Conservation (phyloP, 495 filamentous ascomycete genomes). For the Lineolata rhizophorae region DNA sequence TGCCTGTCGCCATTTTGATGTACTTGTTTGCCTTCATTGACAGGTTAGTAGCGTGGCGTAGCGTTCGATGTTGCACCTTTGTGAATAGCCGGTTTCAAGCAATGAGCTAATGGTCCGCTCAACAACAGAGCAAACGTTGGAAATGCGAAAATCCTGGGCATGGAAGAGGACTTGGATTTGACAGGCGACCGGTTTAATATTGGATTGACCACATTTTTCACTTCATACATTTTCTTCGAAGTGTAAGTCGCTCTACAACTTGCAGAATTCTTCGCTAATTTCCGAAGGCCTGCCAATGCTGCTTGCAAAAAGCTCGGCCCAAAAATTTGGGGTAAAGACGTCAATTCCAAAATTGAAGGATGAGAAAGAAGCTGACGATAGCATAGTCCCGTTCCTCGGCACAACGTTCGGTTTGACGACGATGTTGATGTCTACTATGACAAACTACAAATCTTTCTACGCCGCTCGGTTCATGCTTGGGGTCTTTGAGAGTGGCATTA, state of each 20-base stretch:
- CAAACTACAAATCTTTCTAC: too few species aligned
- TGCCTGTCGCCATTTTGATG: slow-evolving; percentile 25
- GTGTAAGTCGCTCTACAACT: too few species aligned
- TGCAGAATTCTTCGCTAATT: too few species aligned
- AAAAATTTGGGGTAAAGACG: too few species aligned
- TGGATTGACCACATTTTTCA: slow-evolving; percentile 14
- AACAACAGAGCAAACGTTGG: slow-evolving; percentile 6
- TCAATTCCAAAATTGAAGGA: too few species aligned
- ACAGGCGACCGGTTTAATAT: slow-evolving; percentile 13
- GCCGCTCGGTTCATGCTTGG: slow-evolving; percentile 30
- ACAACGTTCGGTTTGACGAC: too few species aligned
- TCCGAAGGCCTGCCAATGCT: slow-evolving; percentile 18
- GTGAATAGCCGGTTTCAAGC: not conserved
- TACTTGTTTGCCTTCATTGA: slow-evolving; percentile 34
- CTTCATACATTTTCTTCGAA: slow-evolving; percentile 18
- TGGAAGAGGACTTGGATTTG: slow-evolving; percentile 19
- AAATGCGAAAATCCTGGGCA: slow-evolving; percentile 30
- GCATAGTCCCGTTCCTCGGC: too few species aligned
- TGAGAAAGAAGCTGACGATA: too few species aligned
- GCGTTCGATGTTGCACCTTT: not conserved
- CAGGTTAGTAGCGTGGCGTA: slow-evolving; percentile 16
- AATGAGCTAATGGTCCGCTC: too few species aligned
- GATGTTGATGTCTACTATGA: too few species aligned
- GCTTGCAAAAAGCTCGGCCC: slow-evolving; percentile 27
- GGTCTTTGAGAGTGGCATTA: slow-evolving; percentile 39